phyloP scores from a whole-genome alignment of 768 basidiomycete species.

The Lanmaoa rubissima region DNA sequence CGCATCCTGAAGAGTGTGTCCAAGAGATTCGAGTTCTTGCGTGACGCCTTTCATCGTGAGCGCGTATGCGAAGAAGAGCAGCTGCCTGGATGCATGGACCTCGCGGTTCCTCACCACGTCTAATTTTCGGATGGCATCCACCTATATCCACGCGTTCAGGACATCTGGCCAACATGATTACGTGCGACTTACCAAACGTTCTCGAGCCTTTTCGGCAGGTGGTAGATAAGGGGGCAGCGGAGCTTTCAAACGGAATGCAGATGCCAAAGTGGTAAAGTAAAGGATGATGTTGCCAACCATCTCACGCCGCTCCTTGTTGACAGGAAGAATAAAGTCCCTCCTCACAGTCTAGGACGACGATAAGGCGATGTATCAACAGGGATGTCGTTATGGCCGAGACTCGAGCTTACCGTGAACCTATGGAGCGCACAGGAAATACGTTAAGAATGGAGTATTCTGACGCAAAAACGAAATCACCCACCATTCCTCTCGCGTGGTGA shows the following conservation, averaged over 20 bases:
- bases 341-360: constrained; percentile 59
- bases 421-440: neutral
- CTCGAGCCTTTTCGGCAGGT: constrained; percentile 83
- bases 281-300: constrained; percentile 96
- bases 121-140: constrained; percentile 76
- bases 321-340: constrained; percentile 86
- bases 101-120: constrained; percentile 88
- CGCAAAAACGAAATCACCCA: constrained; percentile 32
- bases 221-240: constrained; percentile 97
- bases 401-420: constrained; percentile 68
- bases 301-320: constrained; percentile 84
- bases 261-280: constrained; percentile 77
- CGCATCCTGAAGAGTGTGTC: constrained; percentile 76
- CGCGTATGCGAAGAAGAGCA: constrained; percentile 93
- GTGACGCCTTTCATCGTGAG: constrained; percentile 95
- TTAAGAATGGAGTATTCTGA: constrained; percentile 7
- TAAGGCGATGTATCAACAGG: neutral
- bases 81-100: constrained; percentile 75
- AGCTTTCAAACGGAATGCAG: constrained; percentile 80
- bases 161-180: neutral
- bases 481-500: constrained; percentile 97
- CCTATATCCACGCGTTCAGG: constrained; percentile 39
- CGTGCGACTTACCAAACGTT: constrained; percentile 59
- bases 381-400: neutral
- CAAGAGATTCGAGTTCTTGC: constrained; percentile 80